Percentiles rank a stretch among this genome's conserved stretches.
Evolutionary conservation across 1,284 basidiomycete genomes (phyloP).

Genomic region (Cryptococcus sp.): DNA sequence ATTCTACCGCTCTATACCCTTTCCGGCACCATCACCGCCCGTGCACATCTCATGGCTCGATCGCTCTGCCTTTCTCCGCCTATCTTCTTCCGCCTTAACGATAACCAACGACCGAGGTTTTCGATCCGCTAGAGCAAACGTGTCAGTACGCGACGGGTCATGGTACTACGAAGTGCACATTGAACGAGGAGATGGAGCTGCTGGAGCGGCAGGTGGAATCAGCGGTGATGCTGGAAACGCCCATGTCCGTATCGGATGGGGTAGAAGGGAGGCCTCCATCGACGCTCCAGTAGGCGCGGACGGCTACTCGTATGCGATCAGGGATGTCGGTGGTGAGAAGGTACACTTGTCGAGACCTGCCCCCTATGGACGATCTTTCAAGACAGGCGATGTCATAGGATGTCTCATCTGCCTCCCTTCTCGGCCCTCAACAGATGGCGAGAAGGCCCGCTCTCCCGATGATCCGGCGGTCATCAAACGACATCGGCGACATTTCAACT

Average conservation of each 20-base stretch:
- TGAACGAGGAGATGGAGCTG: constrained; percentile 63
- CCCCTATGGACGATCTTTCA: constrained; percentile 68
- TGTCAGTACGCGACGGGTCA: constrained; percentile 81
- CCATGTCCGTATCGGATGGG: constrained; percentile 90
- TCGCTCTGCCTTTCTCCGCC: constrained; percentile 62
- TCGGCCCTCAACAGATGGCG: constrained; percentile 46
- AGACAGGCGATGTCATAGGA: constrained; percentile 85
- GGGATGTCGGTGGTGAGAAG: constrained; percentile 90
- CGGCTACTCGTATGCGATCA: constrained; percentile 87
- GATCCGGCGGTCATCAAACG: constrained; percentile 75
- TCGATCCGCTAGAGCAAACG: constrained; percentile 83
- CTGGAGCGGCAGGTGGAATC: constrained; percentile 55
- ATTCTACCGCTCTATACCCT: constrained; percentile 49
- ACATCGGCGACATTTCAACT: constrained; percentile 87
- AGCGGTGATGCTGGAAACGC: constrained; percentile 49
- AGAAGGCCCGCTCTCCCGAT: constrained; percentile 24
- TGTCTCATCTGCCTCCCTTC: constrained; percentile 68
- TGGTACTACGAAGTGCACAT: constrained; percentile 95
- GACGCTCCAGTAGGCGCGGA: constrained; percentile 93
- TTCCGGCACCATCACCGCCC: constrained; percentile 32
- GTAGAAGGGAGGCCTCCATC: constrained; percentile 82
- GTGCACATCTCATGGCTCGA: constrained; percentile 57
- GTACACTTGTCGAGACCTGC: constrained; percentile 78
- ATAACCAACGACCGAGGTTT: constrained; percentile 85
- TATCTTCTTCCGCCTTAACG: constrained; percentile 77